phyloP scores from a whole-genome alignment of 2,329 filamentous ascomycete species.

The Trichoderma atroviride region DNA sequence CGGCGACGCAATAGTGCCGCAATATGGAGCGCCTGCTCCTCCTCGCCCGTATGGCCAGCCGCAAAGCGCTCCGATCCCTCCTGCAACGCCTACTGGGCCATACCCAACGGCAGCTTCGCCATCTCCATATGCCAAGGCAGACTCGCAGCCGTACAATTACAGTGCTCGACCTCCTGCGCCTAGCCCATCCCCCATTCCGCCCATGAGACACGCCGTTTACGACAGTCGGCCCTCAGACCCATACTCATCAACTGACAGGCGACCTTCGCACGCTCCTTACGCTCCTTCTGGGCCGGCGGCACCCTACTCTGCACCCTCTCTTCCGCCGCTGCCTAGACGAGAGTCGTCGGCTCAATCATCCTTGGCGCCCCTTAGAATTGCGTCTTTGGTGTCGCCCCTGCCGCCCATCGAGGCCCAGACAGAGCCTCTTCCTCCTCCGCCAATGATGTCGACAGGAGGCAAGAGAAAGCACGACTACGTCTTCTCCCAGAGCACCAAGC shows the following conservation, averaged over 20 bases:
- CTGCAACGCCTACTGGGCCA: slow-evolving; percentile 40
- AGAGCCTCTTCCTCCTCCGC: slow-evolving; percentile 35
- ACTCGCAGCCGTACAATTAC: slow-evolving; percentile 46
- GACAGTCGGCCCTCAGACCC: slow-evolving; percentile 44
- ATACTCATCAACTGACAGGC: slow-evolving; percentile 37
- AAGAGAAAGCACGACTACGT: slow-evolving; percentile 45
- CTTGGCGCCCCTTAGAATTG: slow-evolving; percentile 44
- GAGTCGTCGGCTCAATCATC: slow-evolving; percentile 31
- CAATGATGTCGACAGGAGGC: slow-evolving; percentile 36
- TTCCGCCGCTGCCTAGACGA: slow-evolving; percentile 32
- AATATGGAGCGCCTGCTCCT: slow-evolving; percentile 39
- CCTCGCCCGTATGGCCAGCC: slow-evolving; percentile 43
- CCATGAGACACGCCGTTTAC: slow-evolving; percentile 41
- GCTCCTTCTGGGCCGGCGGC: slow-evolving; percentile 31
- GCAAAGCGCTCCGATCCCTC: slow-evolving; percentile 37
- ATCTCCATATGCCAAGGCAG: slow-evolving; percentile 44
- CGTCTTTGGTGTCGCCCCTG: slow-evolving; percentile 40
- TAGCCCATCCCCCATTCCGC: slow-evolving; percentile 37
- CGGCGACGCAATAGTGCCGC: slow-evolving; percentile 38
- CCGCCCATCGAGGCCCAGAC: slow-evolving; percentile 43
- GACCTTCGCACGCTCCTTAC: slow-evolving; percentile 38
- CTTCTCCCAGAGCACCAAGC: slow-evolving; percentile 38
- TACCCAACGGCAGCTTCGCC: slow-evolving; percentile 42
- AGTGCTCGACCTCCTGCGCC: slow-evolving; percentile 36
- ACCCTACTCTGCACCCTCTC: slow-evolving; percentile 31